Base-by-base conservation (phyloP, 1,284 basidiomycete genomes). In the Apiotrichum brassicae region DNA sequence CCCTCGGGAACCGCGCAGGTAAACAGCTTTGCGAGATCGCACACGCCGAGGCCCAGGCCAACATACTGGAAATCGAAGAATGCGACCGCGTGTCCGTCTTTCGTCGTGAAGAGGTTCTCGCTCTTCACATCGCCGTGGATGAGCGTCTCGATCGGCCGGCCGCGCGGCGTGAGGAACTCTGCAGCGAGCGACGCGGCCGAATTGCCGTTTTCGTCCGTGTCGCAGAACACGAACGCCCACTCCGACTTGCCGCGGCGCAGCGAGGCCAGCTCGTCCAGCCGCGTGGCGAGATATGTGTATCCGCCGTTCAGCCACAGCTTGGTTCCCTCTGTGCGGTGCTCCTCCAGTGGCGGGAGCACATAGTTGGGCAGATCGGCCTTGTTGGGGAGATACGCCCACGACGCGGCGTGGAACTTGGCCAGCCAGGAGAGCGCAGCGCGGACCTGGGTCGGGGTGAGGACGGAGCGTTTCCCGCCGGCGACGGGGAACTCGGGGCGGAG, bases 61-160 rank as follows among this genome's bases (percentile, higher is more conserved):
- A 53, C 54, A 23, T 56, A 56, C 38, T 56, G 54, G 11, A 56
- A 56, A 43, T 56, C 54, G 46, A 50, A 53, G 39, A 56, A 56
- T 1, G 54, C 54, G 28, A 50, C 51, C 3, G 2, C 3, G 14
- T 34, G 35, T 9, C 51, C 51, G 2, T 13, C 16, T 6, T 13
- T 16, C 3, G 26, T 48, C 19, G 43, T 42, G 26, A 56, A 56
- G 16, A 56, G 37, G 51, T 56, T 56, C 39, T 56, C 54, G 18
- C 22, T 30, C 54, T 56, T 56, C 38, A 56, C 54, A 46, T 56
- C 54, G 42, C 54, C 54, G 43, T 56, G 54, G 25, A 56, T 50
- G 20, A 39, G 23, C 19, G 14, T 46, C 48, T 56, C 54, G 18
- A 6, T 11, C 1, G 33, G 18, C 0, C 54, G 25, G 2, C 54